Percentiles rank a stretch among this genome's conserved stretches.
These are phyloP conservation scores for Stromatinia cepivora DNA, from an alignment of 2,329 filamentous ascomycete genomes.

Conservation along the genomic window DNA sequence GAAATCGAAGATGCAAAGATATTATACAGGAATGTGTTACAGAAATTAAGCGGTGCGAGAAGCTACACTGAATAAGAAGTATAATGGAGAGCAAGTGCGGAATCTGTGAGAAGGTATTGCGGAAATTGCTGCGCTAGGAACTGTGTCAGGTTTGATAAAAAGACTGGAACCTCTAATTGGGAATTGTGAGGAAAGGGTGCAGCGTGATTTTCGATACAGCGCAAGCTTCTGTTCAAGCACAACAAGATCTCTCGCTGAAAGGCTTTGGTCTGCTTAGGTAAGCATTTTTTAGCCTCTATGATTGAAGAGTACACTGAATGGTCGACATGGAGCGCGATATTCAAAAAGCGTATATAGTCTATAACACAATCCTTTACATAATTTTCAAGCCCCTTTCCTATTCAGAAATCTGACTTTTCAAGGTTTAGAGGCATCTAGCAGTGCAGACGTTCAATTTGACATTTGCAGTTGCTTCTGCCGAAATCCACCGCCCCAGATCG, in stretches of 20 bases:
- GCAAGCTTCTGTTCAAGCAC: neutral
- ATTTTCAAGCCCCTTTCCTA: neutral
- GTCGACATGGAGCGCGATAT: neutral
- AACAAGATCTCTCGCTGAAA: neutral
- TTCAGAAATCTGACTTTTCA: neutral
- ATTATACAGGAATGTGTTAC: neutral
- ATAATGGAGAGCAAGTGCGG: neutral
- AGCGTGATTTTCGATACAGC: neutral
- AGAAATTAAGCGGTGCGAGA: neutral
- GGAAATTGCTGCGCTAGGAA: neutral
- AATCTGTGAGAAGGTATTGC: neutral
- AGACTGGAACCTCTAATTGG: neutral
- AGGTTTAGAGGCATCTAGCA: rapidly evolving
- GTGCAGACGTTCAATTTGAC: neutral
- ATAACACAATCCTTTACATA: neutral
- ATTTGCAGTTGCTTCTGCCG: neutral
- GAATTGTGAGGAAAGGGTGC: neutral
- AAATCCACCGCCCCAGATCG: too few relatives aligned
- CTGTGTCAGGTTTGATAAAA: neutral
- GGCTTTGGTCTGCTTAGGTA: conserved; percentile 12
- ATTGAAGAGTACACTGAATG: neutral
- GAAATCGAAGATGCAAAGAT: neutral
- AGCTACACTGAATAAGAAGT: neutral
- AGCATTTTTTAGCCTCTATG: neutral
- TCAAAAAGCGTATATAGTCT: neutral